Conservation (phyloP, 306 rosid species). For the Quercus dentata region DNA sequence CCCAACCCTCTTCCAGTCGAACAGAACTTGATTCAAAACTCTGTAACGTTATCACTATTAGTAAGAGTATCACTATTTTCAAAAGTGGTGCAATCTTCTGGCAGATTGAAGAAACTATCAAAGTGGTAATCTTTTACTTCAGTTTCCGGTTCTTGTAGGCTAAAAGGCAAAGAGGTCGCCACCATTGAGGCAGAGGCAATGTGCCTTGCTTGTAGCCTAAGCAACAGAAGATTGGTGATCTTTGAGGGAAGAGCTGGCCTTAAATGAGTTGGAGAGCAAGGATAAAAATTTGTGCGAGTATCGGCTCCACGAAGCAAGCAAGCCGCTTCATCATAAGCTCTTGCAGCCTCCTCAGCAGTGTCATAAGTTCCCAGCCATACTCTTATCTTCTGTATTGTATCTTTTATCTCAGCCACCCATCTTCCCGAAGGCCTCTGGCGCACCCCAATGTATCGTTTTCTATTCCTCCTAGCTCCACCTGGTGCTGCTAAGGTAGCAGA, state of each 20-base stretch:
- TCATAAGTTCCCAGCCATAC: slow-evolving; percentile 27
- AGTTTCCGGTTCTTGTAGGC: slow-evolving; percentile 7
- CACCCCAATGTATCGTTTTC: slow-evolving; percentile 3
- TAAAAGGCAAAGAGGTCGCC: slow-evolving; percentile 2
- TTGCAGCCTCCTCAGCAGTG: slow-evolving; percentile 23
- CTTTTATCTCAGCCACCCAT: slow-evolving; percentile 16
- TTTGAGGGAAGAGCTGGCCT: slow-evolving; percentile 42
- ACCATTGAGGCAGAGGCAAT: slow-evolving; percentile 8
- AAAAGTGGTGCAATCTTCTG: slow-evolving; percentile 3
- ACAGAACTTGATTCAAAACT: slow-evolving; percentile 4
- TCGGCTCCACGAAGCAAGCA: slow-evolving; percentile 19
- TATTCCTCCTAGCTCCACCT: background rate
- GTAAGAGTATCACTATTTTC: background rate
- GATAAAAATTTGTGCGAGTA: slow-evolving; percentile 24
- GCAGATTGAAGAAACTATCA: slow-evolving; percentile 6
- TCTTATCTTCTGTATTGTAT: slow-evolving; percentile 7
- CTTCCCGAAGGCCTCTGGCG: slow-evolving; percentile 13
- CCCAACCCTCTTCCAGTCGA: slow-evolving; percentile 1
- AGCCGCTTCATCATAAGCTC: slow-evolving; percentile 26
- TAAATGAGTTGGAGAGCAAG: slow-evolving; percentile 5
- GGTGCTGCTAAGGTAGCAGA: slow-evolving; percentile 17
- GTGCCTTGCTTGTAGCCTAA: slow-evolving; percentile 42
- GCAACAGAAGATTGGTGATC: slow-evolving; percentile 38
- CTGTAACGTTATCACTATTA: slow-evolving; percentile 1
- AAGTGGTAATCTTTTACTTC: background rate